These are phyloP conservation scores for Barnettozyma sp. DNA, from an alignment of 805 yeast species.

Conservation along the genomic window DNA sequence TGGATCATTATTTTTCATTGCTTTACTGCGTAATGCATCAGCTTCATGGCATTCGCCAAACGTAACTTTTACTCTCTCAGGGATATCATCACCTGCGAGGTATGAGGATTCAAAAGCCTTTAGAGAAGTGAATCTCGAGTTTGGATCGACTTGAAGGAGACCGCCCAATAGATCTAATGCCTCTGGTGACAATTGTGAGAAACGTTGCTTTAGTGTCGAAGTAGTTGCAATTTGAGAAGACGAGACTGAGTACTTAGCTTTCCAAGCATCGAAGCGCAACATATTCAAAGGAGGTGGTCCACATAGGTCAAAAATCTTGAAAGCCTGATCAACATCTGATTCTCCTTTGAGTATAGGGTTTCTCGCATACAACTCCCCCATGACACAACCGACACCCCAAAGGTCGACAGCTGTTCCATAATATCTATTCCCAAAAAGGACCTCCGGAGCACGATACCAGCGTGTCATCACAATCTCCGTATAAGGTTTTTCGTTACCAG, in stretches of 20 bases:
- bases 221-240: constrained; percentile 18
- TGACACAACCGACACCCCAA: constrained; percentile 97
- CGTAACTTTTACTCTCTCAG: constrained; percentile 36
- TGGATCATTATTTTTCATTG: constrained; percentile 25
- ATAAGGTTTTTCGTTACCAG: constrained; percentile 40
- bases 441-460: constrained; percentile 97
- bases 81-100: constrained; percentile 59
- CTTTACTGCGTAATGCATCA: constrained; percentile 56
- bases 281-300: constrained; percentile 61
- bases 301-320: constrained; percentile 66
- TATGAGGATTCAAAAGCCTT: constrained; percentile 69
- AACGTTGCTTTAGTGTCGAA: constrained; percentile 40
- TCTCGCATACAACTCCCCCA: constrained; percentile 80
- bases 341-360: constrained; percentile 82
- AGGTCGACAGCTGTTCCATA: constrained; percentile 94
- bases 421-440: constrained; percentile 73
- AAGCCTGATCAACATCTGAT: constrained; percentile 84
- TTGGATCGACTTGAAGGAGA: constrained; percentile 64
- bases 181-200: constrained; percentile 33
- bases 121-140: constrained; percentile 65
- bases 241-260: constrained; percentile 7
- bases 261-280: constrained; percentile 30
- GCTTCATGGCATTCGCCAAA: constrained; percentile 88
- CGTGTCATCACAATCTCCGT: constrained; percentile 85
- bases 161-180: constrained; percentile 52